phyloP scores from a whole-genome alignment of 2,329 filamentous ascomycete genomes.

The Calonectria honghensis region DNA sequence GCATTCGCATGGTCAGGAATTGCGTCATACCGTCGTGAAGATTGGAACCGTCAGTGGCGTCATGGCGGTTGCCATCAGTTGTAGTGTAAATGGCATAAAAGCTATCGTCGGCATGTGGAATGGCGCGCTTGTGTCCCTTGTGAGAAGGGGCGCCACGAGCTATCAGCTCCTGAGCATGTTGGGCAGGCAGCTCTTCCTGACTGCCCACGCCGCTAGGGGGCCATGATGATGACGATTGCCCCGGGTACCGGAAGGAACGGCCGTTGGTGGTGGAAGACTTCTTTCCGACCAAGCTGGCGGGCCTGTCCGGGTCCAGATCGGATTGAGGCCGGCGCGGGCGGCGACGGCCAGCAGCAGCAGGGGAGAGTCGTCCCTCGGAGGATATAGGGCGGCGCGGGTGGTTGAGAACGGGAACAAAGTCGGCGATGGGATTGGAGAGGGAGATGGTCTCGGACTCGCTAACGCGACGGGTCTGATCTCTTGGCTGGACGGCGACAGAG shows the following conservation, averaged over 20 bases:
- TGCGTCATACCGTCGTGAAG: slow-evolving; percentile 74
- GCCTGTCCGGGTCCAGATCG: slow-evolving; percentile 50
- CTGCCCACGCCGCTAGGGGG: slow-evolving; percentile 71
- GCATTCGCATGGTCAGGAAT: slow-evolving; percentile 73
- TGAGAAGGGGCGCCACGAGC: slow-evolving; percentile 74
- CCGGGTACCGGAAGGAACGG: slow-evolving; percentile 44
- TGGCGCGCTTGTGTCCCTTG: slow-evolving; percentile 71
- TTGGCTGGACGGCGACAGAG: slow-evolving; percentile 25
- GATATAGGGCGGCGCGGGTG: slow-evolving; percentile 44
- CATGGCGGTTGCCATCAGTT: slow-evolving; percentile 64
- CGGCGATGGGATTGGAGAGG: slow-evolving; percentile 60
- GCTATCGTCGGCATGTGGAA: slow-evolving; percentile 73
- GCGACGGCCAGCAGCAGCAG: slow-evolving; percentile 59
- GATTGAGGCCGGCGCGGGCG: slow-evolving; percentile 64
- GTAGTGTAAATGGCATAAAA: slow-evolving; percentile 76
- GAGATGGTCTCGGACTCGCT: slow-evolving; percentile 46
- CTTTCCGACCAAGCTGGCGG: slow-evolving; percentile 40
- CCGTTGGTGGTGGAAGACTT: slow-evolving; percentile 47
- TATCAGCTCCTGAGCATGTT: slow-evolving; percentile 75
- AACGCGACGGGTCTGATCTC: slow-evolving; percentile 45
- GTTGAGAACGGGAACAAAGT: slow-evolving; percentile 55
- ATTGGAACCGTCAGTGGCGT: slow-evolving; percentile 68
- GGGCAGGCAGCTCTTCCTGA: slow-evolving; percentile 70
- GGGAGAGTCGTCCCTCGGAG: slow-evolving; percentile 44
- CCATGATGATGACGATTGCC: slow-evolving; percentile 70